Evolutionary conservation across 768 basidiomycete species (phyloP), one percentile per base, ranked within the genome.

Genomic region (Leccinum truebloodii): DNA sequence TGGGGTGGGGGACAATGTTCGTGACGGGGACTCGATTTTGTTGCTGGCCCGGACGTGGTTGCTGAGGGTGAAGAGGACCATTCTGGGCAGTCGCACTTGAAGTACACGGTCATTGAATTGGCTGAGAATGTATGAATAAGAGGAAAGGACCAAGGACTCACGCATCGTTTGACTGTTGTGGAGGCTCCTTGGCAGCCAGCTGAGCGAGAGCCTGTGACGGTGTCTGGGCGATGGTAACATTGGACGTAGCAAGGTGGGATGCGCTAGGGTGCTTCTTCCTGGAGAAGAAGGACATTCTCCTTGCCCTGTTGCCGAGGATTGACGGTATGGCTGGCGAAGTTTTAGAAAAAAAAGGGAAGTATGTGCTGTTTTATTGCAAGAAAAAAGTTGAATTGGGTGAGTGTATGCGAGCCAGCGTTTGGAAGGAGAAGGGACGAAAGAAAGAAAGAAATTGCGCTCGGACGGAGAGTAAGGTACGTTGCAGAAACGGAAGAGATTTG

Each of bases 221-320:
- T 8, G 86, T 83, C 71, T 87, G 85, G 7, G 83, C 78, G 57
- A 87, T 77, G 48, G 85, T 81, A 65, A 87, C 85, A 68, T 75
- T 76, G 32, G 82, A 65, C 28, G 77, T 66, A 54, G 72, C 69
- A 57, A 77, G 75, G 65, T 81, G 81, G 24, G 75, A 76, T 65
- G 77, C 75, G 54, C 77, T 83, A 56, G 84, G 81, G 64, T 86
- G 83, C 84, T 90, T 92, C 87, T 87, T 92, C 83, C 90, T 84
- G 49, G 85, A 88, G 84, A 94, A 94, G 90, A 92, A 94, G 83
- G 90, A 92, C 92, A 94, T 94, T 86, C 88, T 88, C 75, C 86
- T 79, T 65, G 84, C 70, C 76, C 83, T 82, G 73, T 73, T 71
- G 65, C 80, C 78, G 73, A 87, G 76, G 75, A 88, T 75, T 72